These are phyloP conservation scores for Malassezia furfur DNA, from an alignment of 1,284 basidiomycete species.

Conservation along the genomic window DNA sequence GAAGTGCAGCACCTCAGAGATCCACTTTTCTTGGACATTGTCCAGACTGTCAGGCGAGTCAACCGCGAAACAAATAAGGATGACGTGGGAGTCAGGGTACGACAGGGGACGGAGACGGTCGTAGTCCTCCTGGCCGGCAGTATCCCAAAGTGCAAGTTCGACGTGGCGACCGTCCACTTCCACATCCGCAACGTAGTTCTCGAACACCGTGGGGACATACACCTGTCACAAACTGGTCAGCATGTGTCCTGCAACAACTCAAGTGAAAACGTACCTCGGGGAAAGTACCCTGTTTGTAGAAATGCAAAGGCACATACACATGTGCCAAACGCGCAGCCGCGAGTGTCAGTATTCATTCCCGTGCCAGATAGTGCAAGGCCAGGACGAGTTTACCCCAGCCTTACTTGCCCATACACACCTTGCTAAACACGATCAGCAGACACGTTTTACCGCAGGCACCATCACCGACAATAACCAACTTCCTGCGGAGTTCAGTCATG, in stretches of 20 bases:
- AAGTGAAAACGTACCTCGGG: slow-evolving; percentile 60
- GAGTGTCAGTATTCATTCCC: slow-evolving; percentile 7
- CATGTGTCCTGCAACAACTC: background rate
- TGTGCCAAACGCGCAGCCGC: background rate
- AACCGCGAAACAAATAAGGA: slow-evolving; percentile 84
- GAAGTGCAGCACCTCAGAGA: slow-evolving; percentile 86
- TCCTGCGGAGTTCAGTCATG: slow-evolving; percentile 43
- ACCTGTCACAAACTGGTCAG: slow-evolving; percentile 54
- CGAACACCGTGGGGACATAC: slow-evolving; percentile 85
- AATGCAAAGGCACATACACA: background rate
- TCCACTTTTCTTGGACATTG: slow-evolving; percentile 96
- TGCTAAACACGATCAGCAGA: slow-evolving; percentile 73
- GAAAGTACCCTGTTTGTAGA: slow-evolving; percentile 61
- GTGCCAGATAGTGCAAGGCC: background rate
- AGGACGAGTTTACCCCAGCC: background rate
- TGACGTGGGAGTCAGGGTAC: slow-evolving; percentile 85
- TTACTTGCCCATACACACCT: slow-evolving; percentile 47
- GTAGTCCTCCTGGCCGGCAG: slow-evolving; percentile 74
- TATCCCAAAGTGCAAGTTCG: slow-evolving; percentile 89
- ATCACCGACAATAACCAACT: slow-evolving; percentile 47
- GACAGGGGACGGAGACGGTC: slow-evolving; percentile 56
- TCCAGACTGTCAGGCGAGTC: slow-evolving; percentile 85
- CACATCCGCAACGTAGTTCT: slow-evolving; percentile 78
- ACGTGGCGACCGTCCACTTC: slow-evolving; percentile 84
- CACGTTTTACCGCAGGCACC: slow-evolving; percentile 71